Evolutionary conservation across 352 stramenopile genomes (phyloP).

Genomic region (Globisporangium uncinulatum): DNA sequence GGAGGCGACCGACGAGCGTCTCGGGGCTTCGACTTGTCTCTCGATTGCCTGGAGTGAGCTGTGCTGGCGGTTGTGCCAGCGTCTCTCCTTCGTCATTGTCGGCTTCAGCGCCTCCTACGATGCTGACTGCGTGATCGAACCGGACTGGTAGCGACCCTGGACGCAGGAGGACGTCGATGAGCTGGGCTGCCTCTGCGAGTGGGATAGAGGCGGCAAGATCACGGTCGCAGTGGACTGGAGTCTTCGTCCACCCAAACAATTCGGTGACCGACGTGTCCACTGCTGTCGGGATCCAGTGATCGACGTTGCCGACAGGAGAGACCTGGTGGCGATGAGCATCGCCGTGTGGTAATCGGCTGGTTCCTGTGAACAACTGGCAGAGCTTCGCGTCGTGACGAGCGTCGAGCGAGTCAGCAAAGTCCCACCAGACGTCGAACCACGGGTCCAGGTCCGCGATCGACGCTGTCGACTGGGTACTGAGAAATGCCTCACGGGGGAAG

Average conservation of each 20-base stretch:
- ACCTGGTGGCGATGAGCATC: no score
- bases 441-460: constrained; percentile 2
- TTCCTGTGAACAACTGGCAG: constrained; percentile 1
- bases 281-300: background rate
- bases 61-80: background rate
- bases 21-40: background rate
- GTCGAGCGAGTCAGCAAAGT: constrained; percentile 8
- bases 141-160: background rate
- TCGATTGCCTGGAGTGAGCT: background rate
- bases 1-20: background rate
- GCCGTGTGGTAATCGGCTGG: background rate
- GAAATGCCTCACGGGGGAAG: constrained; percentile 6
- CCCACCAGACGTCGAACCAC: constrained; percentile 11
- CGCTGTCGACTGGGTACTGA: background rate
- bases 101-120: background rate
- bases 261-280: background rate
- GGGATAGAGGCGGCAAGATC: background rate
- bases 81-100: background rate
- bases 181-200: background rate
- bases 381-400: constrained; percentile 2
- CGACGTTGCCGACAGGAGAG: no score
- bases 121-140: background rate
- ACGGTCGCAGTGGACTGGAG: background rate
- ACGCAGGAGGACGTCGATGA: background rate
- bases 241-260: background rate